These are phyloP conservation scores for Hydrangea macrophylla DNA, from an alignment of 148 eudicot species.

Conservation along the genomic window DNA sequence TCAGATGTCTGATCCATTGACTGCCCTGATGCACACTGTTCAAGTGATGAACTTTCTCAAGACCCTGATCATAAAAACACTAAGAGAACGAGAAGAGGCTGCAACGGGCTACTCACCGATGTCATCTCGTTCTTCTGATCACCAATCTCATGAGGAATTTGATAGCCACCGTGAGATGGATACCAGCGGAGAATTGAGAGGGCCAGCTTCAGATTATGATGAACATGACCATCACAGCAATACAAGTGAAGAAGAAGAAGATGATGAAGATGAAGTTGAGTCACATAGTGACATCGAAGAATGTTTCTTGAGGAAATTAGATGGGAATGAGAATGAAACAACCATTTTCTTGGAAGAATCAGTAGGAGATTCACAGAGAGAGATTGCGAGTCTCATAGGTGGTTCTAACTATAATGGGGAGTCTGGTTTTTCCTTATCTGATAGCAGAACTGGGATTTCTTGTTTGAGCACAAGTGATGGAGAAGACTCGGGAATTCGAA, in stretches of 20 bases:
- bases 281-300: conserved; percentile 60
- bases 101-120: conserved; percentile 53
- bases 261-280: conserved; percentile 22
- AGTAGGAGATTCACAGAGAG: conserved; percentile 16
- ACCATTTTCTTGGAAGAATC: conserved; percentile 17
- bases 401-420: conserved; percentile 17
- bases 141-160: conserved; percentile 48
- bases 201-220: conserved; percentile 50
- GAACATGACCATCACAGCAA: conserved; percentile 31
- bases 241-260: conserved; percentile 28
- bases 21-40: conserved; percentile 91
- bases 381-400: conserved; percentile 8
- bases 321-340: conserved; percentile 30
- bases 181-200: conserved; percentile 57
- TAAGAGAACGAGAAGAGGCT: conserved; percentile 71
- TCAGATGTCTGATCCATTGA: conserved; percentile 96
- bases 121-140: conserved; percentile 50
- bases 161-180: conserved; percentile 69
- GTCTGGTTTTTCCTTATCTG: conserved; percentile 22
- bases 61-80: conserved; percentile 68
- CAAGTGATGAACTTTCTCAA: conserved; percentile 97
- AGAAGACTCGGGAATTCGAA: not conserved
- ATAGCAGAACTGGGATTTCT: conserved; percentile 29
- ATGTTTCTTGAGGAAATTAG: conserved; percentile 60
- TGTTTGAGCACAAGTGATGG: conserved; percentile 31